Percentiles rank a stretch among this genome's conserved stretches.
Conservation (phyloP, 1,139 yeast genomes). For the Zygoascus hellenicus region DNA sequence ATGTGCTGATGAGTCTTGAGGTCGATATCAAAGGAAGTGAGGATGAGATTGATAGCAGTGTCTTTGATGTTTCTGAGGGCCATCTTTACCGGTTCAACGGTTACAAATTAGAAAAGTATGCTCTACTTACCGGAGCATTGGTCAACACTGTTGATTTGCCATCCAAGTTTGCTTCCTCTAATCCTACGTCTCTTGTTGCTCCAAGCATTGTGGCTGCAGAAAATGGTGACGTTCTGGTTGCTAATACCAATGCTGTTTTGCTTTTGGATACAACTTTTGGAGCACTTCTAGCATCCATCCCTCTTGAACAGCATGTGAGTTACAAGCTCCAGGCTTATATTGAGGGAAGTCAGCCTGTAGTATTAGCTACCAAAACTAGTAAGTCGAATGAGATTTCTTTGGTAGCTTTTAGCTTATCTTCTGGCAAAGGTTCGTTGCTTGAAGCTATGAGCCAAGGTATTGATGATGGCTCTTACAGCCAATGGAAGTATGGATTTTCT, state of each 20-base stretch:
- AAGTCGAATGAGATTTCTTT: constrained; percentile 20
- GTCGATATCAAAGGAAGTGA: constrained; percentile 8
- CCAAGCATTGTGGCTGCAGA: constrained; percentile 31
- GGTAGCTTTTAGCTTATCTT: constrained; percentile 46
- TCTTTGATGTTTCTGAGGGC: constrained; percentile 21
- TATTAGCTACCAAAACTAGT: constrained; percentile 11
- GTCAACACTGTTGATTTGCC: constrained; percentile 39
- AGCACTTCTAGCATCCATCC: constrained; percentile 34
- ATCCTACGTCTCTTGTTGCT: not conserved
- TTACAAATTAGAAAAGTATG: not conserved
- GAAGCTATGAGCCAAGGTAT: constrained; percentile 70
- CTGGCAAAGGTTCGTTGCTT: constrained; percentile 64
- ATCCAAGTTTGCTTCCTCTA: not conserved
- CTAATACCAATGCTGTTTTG: constrained; percentile 32
- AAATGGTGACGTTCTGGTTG: constrained; percentile 36
- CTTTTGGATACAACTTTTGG: constrained; percentile 41
- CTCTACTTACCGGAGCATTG: constrained; percentile 4
- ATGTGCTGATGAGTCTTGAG: constrained; percentile 18
- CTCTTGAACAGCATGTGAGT: not conserved
- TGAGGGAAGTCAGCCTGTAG: not conserved
- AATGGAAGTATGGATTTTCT: constrained; percentile 19
- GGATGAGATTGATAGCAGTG: constrained; percentile 4
- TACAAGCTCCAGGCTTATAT: not conserved
- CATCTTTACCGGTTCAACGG: constrained; percentile 19
- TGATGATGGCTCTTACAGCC: constrained; percentile 18